Evolutionary conservation across 352 stramenopile genomes (phyloP).

Genomic region (Globisporangium iwayamae): DNA sequence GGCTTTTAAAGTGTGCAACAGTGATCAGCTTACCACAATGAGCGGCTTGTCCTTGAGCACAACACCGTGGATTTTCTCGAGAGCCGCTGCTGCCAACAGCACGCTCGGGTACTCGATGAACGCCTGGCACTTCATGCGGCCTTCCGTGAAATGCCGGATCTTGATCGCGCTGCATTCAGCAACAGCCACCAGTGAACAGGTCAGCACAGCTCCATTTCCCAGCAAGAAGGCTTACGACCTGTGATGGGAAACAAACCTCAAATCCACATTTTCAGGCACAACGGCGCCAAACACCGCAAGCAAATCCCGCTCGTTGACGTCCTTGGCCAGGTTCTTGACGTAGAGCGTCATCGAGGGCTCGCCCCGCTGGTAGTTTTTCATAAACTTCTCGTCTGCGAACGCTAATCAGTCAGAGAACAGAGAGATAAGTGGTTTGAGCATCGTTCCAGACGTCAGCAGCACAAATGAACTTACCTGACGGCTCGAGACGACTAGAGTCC

Average conservation of each 20-base stretch:
- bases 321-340: constrained; percentile 77
- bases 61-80: constrained; percentile 65
- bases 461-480: constrained; percentile 7
- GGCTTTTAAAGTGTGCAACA: neutral
- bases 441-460: neutral
- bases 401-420: constrained; percentile 14
- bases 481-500: constrained; percentile 8
- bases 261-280: constrained; percentile 19
- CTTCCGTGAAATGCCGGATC: constrained; percentile 73
- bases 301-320: constrained; percentile 41
- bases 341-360: constrained; percentile 60
- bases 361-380: constrained; percentile 66
- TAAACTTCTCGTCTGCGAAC: constrained; percentile 44
- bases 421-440: neutral
- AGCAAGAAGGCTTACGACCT: neutral
- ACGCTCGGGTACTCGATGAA: constrained; percentile 70
- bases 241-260: constrained; percentile 2
- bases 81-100: constrained; percentile 42
- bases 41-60: constrained; percentile 75
- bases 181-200: neutral
- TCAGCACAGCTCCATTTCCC: neutral
- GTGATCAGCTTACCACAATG: constrained; percentile 55
- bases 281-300: constrained; percentile 45
- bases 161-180: constrained; percentile 29
- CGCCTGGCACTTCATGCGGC: constrained; percentile 83